Evolutionary conservation across 441 rosid species (phyloP).

Genomic region (Biscutella laevigata): DNA sequence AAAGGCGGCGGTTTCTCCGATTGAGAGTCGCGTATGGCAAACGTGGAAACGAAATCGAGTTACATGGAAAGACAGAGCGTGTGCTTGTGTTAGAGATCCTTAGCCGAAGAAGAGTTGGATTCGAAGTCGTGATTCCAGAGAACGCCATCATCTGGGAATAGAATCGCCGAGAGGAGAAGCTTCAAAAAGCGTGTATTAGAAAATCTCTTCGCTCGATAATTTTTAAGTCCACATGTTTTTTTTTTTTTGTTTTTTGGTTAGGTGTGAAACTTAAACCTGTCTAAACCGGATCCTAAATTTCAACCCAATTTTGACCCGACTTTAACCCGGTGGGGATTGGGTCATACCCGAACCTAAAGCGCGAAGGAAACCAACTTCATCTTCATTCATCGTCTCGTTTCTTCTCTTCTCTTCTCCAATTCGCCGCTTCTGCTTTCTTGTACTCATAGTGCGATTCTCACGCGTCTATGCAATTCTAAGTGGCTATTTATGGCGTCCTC

Average conservation of each 20-base stretch:
- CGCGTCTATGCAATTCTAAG: conserved; percentile 7
- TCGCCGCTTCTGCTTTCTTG: conserved; percentile 1
- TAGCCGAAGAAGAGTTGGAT: conserved; percentile 30
- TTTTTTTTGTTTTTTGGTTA: not conserved
- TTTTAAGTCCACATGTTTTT: conserved; percentile 23
- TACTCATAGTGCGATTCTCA: not conserved
- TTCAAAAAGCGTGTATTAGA: conserved; percentile 8
- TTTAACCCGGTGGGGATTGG: conserved; percentile 11
- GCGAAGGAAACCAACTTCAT: conserved; percentile 25
- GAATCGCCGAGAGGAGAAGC: no score
- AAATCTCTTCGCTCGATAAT: not conserved
- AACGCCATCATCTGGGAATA: conserved; percentile 69
- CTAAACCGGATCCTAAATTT: conserved; percentile 9
- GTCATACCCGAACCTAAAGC: conserved; percentile 19
- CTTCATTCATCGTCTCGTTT: conserved; percentile 14
- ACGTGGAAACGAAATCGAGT: conserved; percentile 39
- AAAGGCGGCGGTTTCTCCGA: conserved; percentile 34
- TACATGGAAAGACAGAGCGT: conserved; percentile 11
- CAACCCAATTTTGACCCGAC: conserved; percentile 19
- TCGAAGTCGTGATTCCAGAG: conserved; percentile 35
- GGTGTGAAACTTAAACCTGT: not conserved
- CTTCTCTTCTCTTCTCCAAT: conserved; percentile 14
- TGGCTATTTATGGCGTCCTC: conserved; percentile 19
- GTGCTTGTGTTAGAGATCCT: conserved; percentile 13
- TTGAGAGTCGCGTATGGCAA: conserved; percentile 24